Percentiles rank a stretch among this genome's conserved stretches.
These are phyloP conservation scores for Tilletia indica DNA, from an alignment of 1,284 basidiomycete species.

Conservation along the genomic window DNA sequence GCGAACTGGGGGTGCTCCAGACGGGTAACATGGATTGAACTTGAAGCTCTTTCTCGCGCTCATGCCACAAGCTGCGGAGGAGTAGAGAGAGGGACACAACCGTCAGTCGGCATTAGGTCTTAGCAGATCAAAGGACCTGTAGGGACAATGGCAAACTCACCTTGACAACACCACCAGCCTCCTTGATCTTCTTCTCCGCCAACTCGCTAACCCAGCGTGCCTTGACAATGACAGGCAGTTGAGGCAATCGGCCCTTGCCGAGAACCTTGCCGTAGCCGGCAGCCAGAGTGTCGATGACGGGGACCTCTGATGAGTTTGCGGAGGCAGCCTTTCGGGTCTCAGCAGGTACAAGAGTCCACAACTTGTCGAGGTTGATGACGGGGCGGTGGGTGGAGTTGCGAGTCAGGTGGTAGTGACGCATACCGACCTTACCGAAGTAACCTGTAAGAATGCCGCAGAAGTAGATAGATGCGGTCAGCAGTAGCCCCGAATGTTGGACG, in stretches of 20 bases:
- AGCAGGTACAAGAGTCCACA: constrained; percentile 55
- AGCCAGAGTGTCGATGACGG: constrained; percentile 55
- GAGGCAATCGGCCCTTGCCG: constrained; percentile 54
- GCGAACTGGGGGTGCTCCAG: no score
- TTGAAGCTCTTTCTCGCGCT: not conserved
- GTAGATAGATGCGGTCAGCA: not conserved
- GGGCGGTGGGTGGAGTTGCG: constrained; percentile 87
- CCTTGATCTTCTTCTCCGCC: constrained; percentile 57
- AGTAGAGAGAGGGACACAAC: not conserved
- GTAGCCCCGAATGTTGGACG: no score
- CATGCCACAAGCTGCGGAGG: constrained; percentile 12
- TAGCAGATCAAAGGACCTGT: not conserved
- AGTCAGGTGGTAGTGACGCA: constrained; percentile 95
- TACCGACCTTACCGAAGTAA: constrained; percentile 94
- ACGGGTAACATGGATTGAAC: no score
- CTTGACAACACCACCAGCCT: constrained; percentile 55
- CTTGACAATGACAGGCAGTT: constrained; percentile 55
- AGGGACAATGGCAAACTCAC: constrained; percentile 20
- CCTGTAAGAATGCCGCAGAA: constrained; percentile 58
- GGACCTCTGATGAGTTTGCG: constrained; percentile 49
- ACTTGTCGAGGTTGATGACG: constrained; percentile 73
- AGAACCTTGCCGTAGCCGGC: constrained; percentile 56
- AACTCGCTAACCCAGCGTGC: constrained; percentile 54
- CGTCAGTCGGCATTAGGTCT: not conserved
- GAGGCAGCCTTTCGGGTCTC: constrained; percentile 50